phyloP scores from a whole-genome alignment of 140 eudicot genomes.

The Oenanthe javanica region DNA sequence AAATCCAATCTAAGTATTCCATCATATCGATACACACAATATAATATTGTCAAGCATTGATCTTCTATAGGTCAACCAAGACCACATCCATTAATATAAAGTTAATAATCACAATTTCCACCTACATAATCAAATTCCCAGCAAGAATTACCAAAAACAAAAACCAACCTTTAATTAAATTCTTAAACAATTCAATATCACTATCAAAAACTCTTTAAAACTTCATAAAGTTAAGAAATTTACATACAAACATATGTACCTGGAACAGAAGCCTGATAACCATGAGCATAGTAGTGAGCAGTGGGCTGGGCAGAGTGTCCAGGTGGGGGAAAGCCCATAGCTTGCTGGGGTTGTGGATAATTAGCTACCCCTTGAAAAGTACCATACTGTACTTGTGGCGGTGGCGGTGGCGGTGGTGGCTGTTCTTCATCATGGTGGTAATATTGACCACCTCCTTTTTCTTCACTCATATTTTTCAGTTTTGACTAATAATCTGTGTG shows the following conservation, averaged over 20 bases:
- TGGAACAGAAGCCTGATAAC: conserved; percentile 62
- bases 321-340: conserved; percentile 82
- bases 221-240: too few species aligned
- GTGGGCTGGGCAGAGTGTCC: conserved; percentile 49
- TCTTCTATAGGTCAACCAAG: background rate
- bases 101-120: background rate
- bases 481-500: background rate
- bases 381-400: conserved; percentile 61
- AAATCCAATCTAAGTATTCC: background rate
- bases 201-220: too few species aligned
- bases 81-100: background rate
- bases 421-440: conserved; percentile 8
- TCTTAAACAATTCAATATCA: too few species aligned
- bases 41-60: background rate
- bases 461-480: background rate
- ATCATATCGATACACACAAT: background rate
- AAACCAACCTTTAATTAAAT: background rate
- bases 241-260: conserved; percentile 25
- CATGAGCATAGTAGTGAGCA: conserved; percentile 42
- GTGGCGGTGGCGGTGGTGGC: conserved; percentile 11
- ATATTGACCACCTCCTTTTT: background rate
- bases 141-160: background rate
- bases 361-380: conserved; percentile 82
- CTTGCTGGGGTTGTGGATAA: conserved; percentile 61
- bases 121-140: background rate